Evolutionary conservation across 176 grass and related monocot genomes (phyloP), one percentile per base, ranked within the genome.

Genomic region (Triticum turgidum): DNA sequence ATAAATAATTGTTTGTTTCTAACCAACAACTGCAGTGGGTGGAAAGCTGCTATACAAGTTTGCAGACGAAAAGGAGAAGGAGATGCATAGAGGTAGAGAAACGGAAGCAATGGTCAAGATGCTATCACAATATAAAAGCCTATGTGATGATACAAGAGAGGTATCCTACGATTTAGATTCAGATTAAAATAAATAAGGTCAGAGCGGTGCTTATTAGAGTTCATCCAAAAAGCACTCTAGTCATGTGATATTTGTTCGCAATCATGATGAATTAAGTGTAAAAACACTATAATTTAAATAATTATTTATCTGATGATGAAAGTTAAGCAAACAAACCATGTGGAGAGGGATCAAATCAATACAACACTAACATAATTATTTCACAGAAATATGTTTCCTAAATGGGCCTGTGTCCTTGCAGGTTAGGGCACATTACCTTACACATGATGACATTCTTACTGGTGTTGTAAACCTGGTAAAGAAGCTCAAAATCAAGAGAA

Each of bases 41-140:
- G 77, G 76, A 29, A 90, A 61, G 64, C 62, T 92, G 15, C 14
- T 24, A 47, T 87, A 87, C 61, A 86, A 90, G 39, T 87, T 58
- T 71, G 91, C 85, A 85, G 82, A 90, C 68, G 88, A 92, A 87
- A 86, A 87, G 79, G 87, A 87, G 61, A 80, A 92, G 77, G 88
- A 80, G 32, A n/a, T 85, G 85, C 88, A 92, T 69, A 87, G 91
- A 90, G 25, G 38, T n/a, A 84, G 78, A 85, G 91, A 90, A 86
- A 85, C 22, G 3, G 68, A 85, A 68, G 72, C 72, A 29, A 93
- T 93, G 88, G 45, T 84, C 39, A 72, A 65, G 47, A 84, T 90
- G 82, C 81, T 93, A 44, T 86, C 45, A 65, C 33, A 21, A 25
- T 93, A 85, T 78, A 90, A 72, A 93, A 84, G 20, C 35, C 11